Base-by-base conservation (phyloP, 495 filamentous ascomycete species). In the Entonaema liquescens region DNA sequence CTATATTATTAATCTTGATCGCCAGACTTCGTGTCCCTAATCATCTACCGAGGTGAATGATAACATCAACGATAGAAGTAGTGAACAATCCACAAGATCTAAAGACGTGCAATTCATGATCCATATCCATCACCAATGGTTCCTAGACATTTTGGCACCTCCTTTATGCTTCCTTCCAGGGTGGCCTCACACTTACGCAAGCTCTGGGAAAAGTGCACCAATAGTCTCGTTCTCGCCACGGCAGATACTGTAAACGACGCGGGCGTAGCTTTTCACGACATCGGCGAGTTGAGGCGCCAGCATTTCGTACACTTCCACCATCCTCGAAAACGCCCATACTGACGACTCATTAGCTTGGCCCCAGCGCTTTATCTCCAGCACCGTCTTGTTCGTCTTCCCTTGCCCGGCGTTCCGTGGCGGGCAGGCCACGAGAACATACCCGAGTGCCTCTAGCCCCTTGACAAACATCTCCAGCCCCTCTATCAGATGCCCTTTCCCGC, bases 201-300 rank as follows among this genome's bases (percentile, higher is more conserved):
- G 8, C 13, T 12, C 59, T 5, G 59, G 63, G n/a, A 56, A 74
- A 12, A 15, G 13, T 44, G 7, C n/a, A 42, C 69, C 74, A 65
- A 84, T 79, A 1, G 82, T 83, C 44, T 81, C 81, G 28, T 80
- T 78, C 70, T 84, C 83, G 0, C 83, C 82, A 33, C 78, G 61
- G 57, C 71, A 77, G 2, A 84, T 80, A 62, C 67, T 70, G 68
- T 85, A 85, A 17, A 75, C 61, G 5, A 79, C 58, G 7, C 58
- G 76, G 4, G 79, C 81, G 74, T 79, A 84, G 17, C 61, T 62
- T 54, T 77, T 70, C 5, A 76, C 80, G 47, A 76, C 62, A 5
- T 40, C 29, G 19, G 57, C 71, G 38, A 81, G 71, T 6, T 64
- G 53, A 6, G 79, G 79, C 5, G 75, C 78, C 1, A 81, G 13